Base-by-base conservation (phyloP, 305 asterid genomes). In the Rubia occidens region DNA sequence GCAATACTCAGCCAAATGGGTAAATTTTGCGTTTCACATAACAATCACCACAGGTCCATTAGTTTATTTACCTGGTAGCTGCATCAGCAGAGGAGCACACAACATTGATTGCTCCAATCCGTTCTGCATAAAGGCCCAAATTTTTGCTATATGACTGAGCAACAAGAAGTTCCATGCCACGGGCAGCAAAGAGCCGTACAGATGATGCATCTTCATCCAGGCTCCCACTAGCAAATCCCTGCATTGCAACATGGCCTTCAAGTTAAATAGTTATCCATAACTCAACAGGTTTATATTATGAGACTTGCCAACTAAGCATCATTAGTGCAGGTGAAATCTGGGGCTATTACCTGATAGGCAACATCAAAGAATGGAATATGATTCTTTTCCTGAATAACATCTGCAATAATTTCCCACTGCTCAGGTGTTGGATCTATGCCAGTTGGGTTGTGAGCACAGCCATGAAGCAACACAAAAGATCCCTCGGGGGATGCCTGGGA, bases 181-280 rank as follows among this genome's bases (percentile, higher is more conserved):
- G 95, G 39, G 85, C 89, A 78, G 96, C 92, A 85, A 94, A 94
- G 82, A 86, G 71, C 76, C 98, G 89, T 79, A 90, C 95, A 55
- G 98, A 90, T 67, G 95, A 90, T 70, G 97, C 97, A 79, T 94
- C 98, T 79, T 74, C 78, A 60, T 94, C 96, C 66, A 94, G 98
- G 82, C 96, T 94, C 65, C 98, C 98, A 72, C 98, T 94, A 65
- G 98, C 98, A 86, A 90, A 94, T 73, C 98, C 98, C 98, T 94
- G 80, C 53, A 70, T 59, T 17, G 26, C 58, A 66, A 68, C 70
- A 47, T 49, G 53, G 58, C 64, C 26, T 56, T 54, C 18, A 32
- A 17, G 11, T 35, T 60, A 17, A 8, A 6, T 11, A 47, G 20
- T 11, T 10, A 70, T 71, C 21, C 17, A 44, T 45, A 32, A n/a